These are phyloP conservation scores for Zygotorulaspora danielsina DNA, from an alignment of 805 yeast species.

Conservation along the genomic window DNA sequence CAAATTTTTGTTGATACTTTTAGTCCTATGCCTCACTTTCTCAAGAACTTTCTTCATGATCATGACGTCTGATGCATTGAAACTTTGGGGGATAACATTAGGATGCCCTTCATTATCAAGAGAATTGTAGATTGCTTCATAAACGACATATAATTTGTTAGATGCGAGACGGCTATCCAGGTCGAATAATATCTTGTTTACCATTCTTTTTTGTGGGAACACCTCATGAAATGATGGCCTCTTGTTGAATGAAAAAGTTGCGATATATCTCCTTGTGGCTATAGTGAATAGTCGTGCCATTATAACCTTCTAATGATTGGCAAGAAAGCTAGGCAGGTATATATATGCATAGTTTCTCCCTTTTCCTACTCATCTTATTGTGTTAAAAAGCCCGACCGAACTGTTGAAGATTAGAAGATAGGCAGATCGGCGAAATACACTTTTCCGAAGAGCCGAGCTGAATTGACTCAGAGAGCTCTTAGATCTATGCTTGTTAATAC, in stretches of 20 bases:
- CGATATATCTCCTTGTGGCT: slow-evolving; percentile 5
- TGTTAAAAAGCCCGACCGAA: no score
- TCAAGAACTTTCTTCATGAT: slow-evolving; percentile 62
- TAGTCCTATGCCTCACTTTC: slow-evolving; percentile 56
- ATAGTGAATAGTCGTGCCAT: background rate
- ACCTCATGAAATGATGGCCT: slow-evolving; percentile 42
- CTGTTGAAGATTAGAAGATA: no score
- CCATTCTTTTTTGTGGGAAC: slow-evolving; percentile 54
- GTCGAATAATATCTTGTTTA: slow-evolving; percentile 62
- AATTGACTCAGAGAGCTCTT: no score
- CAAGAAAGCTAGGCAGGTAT: no score
- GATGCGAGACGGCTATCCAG: slow-evolving; percentile 56
- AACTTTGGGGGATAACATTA: slow-evolving; percentile 43
- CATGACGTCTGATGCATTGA: slow-evolving; percentile 58
- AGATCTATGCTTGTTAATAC: background rate
- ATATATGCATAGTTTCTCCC: no score
- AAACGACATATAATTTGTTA: slow-evolving; percentile 49
- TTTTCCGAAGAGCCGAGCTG: no score
- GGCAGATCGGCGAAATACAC: no score
- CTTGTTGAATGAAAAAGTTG: background rate
- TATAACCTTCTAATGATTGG: no score
- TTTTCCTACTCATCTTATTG: no score
- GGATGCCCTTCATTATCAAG: slow-evolving; percentile 35
- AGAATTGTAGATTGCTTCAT: slow-evolving; percentile 47
- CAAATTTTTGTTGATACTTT: slow-evolving; percentile 52